A percentile compares a stretch with the other conserved stretches of the same genome.
phyloP scores from a whole-genome alignment of 2,329 filamentous ascomycete species.

The Colletotrichum salicis region DNA sequence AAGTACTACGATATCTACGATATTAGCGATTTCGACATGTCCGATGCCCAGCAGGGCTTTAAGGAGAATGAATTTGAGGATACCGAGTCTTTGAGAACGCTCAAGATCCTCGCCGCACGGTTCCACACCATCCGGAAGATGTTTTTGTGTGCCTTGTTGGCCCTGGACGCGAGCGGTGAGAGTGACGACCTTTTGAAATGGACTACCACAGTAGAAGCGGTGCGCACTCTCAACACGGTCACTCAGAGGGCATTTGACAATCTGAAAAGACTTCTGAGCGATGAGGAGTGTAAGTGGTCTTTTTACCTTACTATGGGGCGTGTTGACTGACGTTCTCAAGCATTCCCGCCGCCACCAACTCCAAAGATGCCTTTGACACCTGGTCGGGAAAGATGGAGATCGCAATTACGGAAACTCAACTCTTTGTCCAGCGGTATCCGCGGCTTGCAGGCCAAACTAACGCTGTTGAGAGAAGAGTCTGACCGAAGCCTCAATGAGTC shows the following conservation, averaged over 20 bases:
- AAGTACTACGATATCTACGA: constrained; percentile 94
- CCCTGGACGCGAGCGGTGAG: constrained; percentile 84
- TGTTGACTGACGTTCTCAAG: constrained; percentile 45
- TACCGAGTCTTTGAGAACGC: constrained; percentile 77
- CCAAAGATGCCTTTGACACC: constrained; percentile 74
- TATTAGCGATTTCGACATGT: constrained; percentile 77
- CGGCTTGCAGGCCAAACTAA: constrained; percentile 93
- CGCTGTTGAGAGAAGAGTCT: constrained; percentile 89
- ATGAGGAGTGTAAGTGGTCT: constrained; percentile 77
- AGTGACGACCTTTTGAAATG: constrained; percentile 81
- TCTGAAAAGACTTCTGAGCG: constrained; percentile 75
- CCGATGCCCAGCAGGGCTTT: constrained; percentile 74
- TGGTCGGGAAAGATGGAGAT: constrained; percentile 83
- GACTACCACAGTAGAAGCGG: constrained; percentile 80
- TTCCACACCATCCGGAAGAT: constrained; percentile 85
- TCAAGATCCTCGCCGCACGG: constrained; percentile 84
- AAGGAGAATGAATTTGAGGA: constrained; percentile 78
- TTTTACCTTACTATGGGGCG: no score
- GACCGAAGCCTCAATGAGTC: constrained; percentile 81
- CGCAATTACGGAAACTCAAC: constrained; percentile 88
- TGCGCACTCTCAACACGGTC: constrained; percentile 71
- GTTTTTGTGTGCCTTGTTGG: constrained; percentile 87
- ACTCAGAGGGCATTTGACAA: constrained; percentile 72
- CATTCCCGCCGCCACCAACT: constrained; percentile 64
- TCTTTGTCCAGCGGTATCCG: constrained; percentile 90